Evolutionary conservation across 371 early-diverging fungal genomes (phyloP).

Genomic region (Circinella umbellata): DNA sequence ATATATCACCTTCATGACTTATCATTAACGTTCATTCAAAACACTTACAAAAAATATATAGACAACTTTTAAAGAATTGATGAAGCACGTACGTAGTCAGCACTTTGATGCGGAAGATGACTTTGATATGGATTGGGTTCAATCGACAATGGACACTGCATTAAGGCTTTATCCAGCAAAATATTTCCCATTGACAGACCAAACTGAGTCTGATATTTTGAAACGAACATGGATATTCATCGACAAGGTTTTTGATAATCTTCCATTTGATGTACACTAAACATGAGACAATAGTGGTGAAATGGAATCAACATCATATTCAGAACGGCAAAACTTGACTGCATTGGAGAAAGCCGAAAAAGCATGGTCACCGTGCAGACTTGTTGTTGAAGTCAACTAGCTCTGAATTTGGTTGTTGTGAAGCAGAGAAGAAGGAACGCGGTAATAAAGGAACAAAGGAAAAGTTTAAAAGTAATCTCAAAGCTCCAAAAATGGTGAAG

Average conservation of each 20-base stretch:
- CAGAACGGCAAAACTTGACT: conserved; percentile 7
- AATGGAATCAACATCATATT: neutral
- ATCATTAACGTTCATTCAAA: conserved; percentile 6
- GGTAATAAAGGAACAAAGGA: too few relatives aligned
- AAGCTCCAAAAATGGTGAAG: conserved; percentile 10
- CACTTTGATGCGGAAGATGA: neutral
- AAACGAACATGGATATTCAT: conserved; percentile 7
- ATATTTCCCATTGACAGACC: neutral
- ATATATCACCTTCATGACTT: conserved; percentile 1
- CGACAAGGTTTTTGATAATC: conserved; percentile 7
- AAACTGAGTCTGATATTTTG: conserved; percentile 5
- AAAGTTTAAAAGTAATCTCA: neutral
- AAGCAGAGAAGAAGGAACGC: conserved; percentile 14
- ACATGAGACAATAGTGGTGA: neutral
- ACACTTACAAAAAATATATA: neutral
- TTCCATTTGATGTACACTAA: neutral
- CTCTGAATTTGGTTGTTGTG: conserved; percentile 13
- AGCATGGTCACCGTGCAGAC: conserved; percentile 18
- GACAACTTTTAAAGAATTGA: neutral
- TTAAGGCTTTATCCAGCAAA: neutral
- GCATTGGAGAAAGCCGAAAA: neutral
- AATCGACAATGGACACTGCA: conserved; percentile 1
- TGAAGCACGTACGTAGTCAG: neutral
- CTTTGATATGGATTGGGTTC: conserved; percentile 7
- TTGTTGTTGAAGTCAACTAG: conserved; percentile 4